Base-by-base conservation (phyloP, 345 rosid species). In the Brassica juncea region DNA sequence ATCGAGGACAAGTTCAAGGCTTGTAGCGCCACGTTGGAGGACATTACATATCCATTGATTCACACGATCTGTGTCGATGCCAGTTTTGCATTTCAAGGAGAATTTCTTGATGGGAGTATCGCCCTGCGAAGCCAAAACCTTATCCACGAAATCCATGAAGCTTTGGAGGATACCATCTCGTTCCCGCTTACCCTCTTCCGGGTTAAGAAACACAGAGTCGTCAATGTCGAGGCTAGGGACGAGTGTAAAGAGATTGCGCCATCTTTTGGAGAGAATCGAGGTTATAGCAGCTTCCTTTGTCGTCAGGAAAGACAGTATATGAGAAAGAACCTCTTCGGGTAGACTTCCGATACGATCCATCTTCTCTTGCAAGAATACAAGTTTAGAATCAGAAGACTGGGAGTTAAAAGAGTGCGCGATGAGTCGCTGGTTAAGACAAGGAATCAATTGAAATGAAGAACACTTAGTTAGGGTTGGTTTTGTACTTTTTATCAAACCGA, bases 181-280 rank as follows among this genome's bases (percentile, higher is more conserved):
- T 70, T 70, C 74, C 9, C 47, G 15, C 62, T 70, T 70, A 52
- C 73, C 73, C 27, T 70, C 30, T 54, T 70, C 47, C 0, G 73
- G 73, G 16, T 54, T 3, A 30, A 54, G 63, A 70, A 70, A 70
- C 3, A 54, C 27, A 10, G 73, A 68, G 61, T 49, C 72, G 10
- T 65, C 69, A 8, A 66, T 35, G 69, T 66, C 69, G 69, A 66
- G 7, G 0, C 32, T 31, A 2, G 31, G 64, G 10, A 70, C 64
- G 59, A 54, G 16, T 16, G 3, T 0, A 5, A 4, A 70, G 3
- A 70, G 4, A 32, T 70, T 54, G 5, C 39, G 31, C 74, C 64
- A 70, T 6, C 8, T 70, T 1, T 54, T 70, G 0, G 63, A 70
- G 9, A 70, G 74, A 16, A 31, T 4, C 5, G 63, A 54, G 21